phyloP scores from a whole-genome alignment of 768 basidiomycete genomes.

The Leccinum arenicola region DNA sequence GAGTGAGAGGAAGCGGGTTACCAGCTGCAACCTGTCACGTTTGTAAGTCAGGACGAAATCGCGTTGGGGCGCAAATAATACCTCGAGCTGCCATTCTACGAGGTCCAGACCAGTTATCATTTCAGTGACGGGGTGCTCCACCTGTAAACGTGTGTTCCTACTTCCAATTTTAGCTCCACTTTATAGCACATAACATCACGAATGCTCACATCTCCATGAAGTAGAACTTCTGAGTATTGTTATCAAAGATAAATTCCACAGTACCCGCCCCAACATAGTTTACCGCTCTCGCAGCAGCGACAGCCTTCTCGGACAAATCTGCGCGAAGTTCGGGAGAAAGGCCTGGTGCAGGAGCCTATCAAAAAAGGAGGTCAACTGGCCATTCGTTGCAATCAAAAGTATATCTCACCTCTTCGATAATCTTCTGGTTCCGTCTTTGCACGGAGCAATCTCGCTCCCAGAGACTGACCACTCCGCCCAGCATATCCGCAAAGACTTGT shows the following conservation, averaged over 20 bases:
- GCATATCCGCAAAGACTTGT: constrained; percentile 85
- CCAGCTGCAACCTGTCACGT: constrained; percentile 73
- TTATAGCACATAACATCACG: neutral
- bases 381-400: neutral
- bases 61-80: constrained; percentile 20
- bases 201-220: constrained; percentile 89
- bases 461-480: constrained; percentile 83
- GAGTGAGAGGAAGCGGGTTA: constrained; percentile 76
- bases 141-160: constrained; percentile 84
- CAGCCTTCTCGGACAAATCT: constrained; percentile 81
- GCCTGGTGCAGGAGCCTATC: constrained; percentile 87
- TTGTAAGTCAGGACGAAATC: neutral
- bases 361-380: neutral
- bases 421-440: constrained; percentile 92
- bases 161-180: neutral
- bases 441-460: constrained; percentile 96
- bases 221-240: constrained; percentile 80
- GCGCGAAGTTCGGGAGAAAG: constrained; percentile 74
- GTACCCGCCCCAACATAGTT: constrained; percentile 90
- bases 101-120: constrained; percentile 94
- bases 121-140: constrained; percentile 92
- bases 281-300: constrained; percentile 91
- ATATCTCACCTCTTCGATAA: constrained; percentile 74
- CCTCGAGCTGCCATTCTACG: constrained; percentile 94
- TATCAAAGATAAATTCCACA: constrained; percentile 97